These are phyloP conservation scores for Apiotrichum gracile DNA, from an alignment of 1,284 basidiomycete species.

Conservation along the genomic window DNA sequence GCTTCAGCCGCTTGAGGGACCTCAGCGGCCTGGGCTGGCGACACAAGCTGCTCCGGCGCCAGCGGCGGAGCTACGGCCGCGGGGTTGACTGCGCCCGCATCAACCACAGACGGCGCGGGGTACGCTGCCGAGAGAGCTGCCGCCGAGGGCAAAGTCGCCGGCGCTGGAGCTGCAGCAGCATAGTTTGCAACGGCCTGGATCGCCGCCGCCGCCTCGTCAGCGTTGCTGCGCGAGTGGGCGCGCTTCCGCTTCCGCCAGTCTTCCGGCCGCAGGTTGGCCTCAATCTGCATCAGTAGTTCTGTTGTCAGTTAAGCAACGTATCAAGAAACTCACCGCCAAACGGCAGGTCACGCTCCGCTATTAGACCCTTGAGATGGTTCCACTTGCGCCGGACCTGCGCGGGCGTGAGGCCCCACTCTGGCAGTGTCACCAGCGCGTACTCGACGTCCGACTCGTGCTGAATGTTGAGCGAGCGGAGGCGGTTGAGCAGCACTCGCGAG, in stretches of 20 bases:
- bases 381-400: slow-evolving; percentile 8
- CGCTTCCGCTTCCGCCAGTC: slow-evolving; percentile 1
- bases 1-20: no score
- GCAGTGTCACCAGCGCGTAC: slow-evolving; percentile 4
- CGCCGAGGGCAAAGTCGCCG: no score
- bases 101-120: no score
- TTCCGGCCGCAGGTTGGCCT: not conserved
- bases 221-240: not conserved
- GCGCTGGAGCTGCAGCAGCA: no score
- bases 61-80: no score
- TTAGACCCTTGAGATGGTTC: slow-evolving; percentile 2
- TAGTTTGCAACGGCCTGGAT: no score
- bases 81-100: no score
- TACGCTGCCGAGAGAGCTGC: no score
- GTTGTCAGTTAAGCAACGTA: not conserved
- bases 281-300: slow-evolving; percentile 9
- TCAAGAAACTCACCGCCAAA: slow-evolving; percentile 2
- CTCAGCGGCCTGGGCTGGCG: no score
- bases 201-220: no score
- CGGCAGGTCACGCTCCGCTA: slow-evolving; percentile 2
- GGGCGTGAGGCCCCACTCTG: slow-evolving; percentile 9
- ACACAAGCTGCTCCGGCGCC: no score
- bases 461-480: slow-evolving; percentile 9
- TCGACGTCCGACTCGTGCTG: slow-evolving; percentile 12
- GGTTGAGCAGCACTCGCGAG: slow-evolving; percentile 3